Conservation (phyloP, 2,329 filamentous ascomycete genomes). For the Fusarium multiceps region DNA sequence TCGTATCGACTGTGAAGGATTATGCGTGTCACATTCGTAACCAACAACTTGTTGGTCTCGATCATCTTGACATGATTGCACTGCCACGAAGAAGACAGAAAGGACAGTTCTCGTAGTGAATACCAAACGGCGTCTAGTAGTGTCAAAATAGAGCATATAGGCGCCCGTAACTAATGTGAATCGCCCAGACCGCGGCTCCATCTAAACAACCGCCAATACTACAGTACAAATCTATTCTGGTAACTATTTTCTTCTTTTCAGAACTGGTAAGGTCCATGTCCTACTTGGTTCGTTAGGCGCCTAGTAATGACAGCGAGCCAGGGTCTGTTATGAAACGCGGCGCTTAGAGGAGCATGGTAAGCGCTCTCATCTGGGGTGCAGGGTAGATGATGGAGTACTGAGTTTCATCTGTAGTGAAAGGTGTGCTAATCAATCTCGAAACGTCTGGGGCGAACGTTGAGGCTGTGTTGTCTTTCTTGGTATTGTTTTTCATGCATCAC, state of each 20-base stretch:
- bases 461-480: neutral
- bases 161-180: constrained; percentile 12
- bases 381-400: neutral
- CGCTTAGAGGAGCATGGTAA: constrained; percentile 30
- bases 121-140: constrained; percentile 10
- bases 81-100: constrained; percentile 18
- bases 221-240: constrained; percentile 16
- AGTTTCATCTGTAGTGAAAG: constrained; percentile 13
- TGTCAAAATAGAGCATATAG: neutral
- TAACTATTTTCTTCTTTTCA: neutral
- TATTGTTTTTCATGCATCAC: neutral
- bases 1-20: constrained; percentile 11
- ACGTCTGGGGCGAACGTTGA: neutral
- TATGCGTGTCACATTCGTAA: neutral
- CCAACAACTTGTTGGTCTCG: constrained; percentile 10
- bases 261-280: neutral
- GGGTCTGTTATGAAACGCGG: constrained; percentile 28
- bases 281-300: constrained; percentile 17
- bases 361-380: constrained; percentile 19
- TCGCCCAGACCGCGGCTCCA: neutral
- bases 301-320: constrained; percentile 9
- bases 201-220: constrained; percentile 19
- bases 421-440: constrained; percentile 1
- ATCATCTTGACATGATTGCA: constrained; percentile 11
- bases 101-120: neutral